Evolutionary conservation across 2,329 filamentous ascomycete species (phyloP), one percentile per base, ranked within the genome.

Genomic region (Davidsoniella neocaledoniae): DNA sequence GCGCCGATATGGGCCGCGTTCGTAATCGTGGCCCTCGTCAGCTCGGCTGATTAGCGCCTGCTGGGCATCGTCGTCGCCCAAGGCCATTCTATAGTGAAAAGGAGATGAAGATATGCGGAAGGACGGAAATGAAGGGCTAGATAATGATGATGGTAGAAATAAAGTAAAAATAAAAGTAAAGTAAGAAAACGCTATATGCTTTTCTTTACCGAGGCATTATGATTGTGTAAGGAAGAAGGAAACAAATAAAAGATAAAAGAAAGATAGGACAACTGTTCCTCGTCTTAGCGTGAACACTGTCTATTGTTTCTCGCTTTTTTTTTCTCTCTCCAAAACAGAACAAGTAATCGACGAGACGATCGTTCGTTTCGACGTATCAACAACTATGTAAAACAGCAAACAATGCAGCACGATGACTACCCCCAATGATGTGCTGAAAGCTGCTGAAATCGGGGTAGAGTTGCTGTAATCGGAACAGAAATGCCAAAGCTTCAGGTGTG

Each of bases 11-110:
- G 56, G 12, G 23, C 57, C 55, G 48, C 50, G 55, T 48, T 62
- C 61, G 56, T 63, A 58, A 41, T 61, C 59, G 46, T 61, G 57
- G 38, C 44, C 54, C 57, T 23, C 23, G 14, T 48, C 37, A 25
- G 21, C 23, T 14, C 23, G 43, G 17, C 37, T 26, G 21, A 43
- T 26, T 14, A 51, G 43, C 25, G 26, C 25, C 12, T 47, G 29
- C 39, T 43, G 48, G 43, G 25, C 47, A 26, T 33, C 46, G 46
- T 50, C 51, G 25, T 43, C n/a, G 21, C 29, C 29, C 29, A 12
- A 12, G 12, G 42, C 45, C 45, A 42, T 46, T 25, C 16, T 46
- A 29, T 5, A 8, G 43, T 2, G 23, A 45, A 36, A 17, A 43
- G 43, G 23, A 29, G 23, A 7, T 19, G 43, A 36, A 29, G 16